Percentiles rank a stretch among this genome's conserved stretches.
phyloP scores from a whole-genome alignment of 306 rosid genomes.

The Gleditsia sinensis region DNA sequence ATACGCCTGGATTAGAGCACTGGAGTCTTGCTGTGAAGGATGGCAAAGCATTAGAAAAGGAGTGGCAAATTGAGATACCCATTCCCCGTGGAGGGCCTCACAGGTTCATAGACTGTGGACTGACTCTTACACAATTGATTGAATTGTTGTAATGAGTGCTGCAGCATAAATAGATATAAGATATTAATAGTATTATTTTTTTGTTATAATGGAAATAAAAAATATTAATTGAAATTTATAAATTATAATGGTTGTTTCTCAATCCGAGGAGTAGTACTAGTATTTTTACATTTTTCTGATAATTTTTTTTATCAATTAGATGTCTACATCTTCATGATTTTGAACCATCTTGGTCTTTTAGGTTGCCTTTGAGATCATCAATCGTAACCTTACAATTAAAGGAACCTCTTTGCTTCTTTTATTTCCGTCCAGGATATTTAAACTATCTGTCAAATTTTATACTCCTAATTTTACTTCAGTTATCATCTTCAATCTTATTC shows the following conservation, averaged over 20 bases:
- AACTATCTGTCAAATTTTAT: slow-evolving; percentile 8
- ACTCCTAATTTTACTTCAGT: slow-evolving; percentile 4
- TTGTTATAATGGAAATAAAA: not conserved
- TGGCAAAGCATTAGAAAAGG: slow-evolving; percentile 75
- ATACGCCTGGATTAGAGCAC: slow-evolving; percentile 88
- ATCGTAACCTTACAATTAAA: not conserved
- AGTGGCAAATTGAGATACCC: slow-evolving; percentile 80
- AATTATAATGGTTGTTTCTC: not conserved
- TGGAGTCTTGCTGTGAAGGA: slow-evolving; percentile 95
- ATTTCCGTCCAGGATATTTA: not conserved
- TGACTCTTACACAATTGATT: slow-evolving; percentile 6
- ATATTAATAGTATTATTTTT: not conserved
- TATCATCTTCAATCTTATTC: slow-evolving; percentile 13
- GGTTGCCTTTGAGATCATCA: slow-evolving; percentile 10
- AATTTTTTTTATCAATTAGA: not conserved
- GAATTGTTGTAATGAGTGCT: slow-evolving; percentile 10
- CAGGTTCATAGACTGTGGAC: slow-evolving; percentile 52
- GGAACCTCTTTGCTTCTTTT: slow-evolving; percentile 6
- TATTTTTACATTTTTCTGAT: not conserved
- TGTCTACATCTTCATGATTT: slow-evolving; percentile 10
- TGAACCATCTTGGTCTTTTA: slow-evolving; percentile 25
- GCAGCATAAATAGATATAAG: slow-evolving; percentile 7
- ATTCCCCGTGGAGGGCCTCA: slow-evolving; percentile 99
- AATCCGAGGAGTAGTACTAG: slow-evolving; percentile 1
- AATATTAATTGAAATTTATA: not conserved